A percentile compares a stretch with the other conserved stretches of the same genome.
Conservation (phyloP, 1,139 yeast species). For the Pichia sp. region DNA sequence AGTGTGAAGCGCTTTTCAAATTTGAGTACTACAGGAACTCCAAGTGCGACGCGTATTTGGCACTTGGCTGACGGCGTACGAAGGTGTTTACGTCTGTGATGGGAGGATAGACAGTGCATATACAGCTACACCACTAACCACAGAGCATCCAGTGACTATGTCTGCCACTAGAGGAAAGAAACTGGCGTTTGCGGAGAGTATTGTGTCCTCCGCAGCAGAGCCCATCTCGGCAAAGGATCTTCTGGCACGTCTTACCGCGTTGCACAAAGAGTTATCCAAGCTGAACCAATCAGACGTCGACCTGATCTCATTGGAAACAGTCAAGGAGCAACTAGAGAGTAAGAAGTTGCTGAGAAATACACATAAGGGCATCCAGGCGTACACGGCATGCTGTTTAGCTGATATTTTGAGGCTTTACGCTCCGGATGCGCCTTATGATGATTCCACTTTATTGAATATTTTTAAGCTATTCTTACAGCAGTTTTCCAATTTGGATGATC, state of each 20-base stretch:
- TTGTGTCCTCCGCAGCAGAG: slow-evolving; percentile 47
- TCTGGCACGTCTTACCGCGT: slow-evolving; percentile 31
- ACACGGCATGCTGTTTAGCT: slow-evolving; percentile 65
- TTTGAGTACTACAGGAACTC: too few relatives aligned
- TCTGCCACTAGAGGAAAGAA: background rate
- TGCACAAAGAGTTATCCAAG: slow-evolving; percentile 55
- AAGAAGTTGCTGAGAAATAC: slow-evolving; percentile 53
- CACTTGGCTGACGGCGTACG: too few relatives aligned
- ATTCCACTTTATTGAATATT: slow-evolving; percentile 51
- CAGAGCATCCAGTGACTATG: background rate
- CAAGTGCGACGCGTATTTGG: too few relatives aligned
- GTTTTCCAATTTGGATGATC: slow-evolving; percentile 49
- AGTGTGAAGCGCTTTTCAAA: too few relatives aligned
- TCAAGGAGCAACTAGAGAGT: slow-evolving; percentile 49
- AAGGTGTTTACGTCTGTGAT: too few relatives aligned
- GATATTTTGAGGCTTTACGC: slow-evolving; percentile 76
- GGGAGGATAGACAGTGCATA: too few relatives aligned
- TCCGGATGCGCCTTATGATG: slow-evolving; percentile 86
- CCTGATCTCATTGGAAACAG: slow-evolving; percentile 33
- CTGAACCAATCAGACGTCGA: slow-evolving; percentile 49
- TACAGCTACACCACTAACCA: background rate
- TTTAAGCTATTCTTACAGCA: slow-evolving; percentile 59
- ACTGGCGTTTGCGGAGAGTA: slow-evolving; percentile 4
- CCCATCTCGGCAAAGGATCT: slow-evolving; percentile 57
- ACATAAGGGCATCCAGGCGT: slow-evolving; percentile 67